These are phyloP conservation scores for Platanus orientalis DNA, from an alignment of 164 flowering plant species.

Conservation along the genomic window DNA sequence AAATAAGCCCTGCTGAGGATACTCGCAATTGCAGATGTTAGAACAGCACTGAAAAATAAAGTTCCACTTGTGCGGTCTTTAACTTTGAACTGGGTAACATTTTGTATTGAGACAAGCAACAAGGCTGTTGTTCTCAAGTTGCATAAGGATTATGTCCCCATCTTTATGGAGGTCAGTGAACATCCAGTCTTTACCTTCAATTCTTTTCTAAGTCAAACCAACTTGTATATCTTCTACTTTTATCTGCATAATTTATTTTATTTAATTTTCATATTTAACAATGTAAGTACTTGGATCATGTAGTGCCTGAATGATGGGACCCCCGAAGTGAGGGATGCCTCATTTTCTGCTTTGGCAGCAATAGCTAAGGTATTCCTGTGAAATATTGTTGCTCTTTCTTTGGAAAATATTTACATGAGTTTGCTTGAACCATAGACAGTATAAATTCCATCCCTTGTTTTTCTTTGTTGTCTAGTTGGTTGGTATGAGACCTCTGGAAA, in stretches of 20 bases:
- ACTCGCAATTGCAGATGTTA: conserved; percentile 59
- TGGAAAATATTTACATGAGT: neutral
- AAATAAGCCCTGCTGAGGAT: neutral
- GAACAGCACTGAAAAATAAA: conserved; percentile 82
- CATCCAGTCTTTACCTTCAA: neutral
- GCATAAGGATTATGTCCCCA: conserved; percentile 96
- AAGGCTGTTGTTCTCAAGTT: conserved; percentile 78
- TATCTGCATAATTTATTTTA: neutral
- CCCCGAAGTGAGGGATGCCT: conserved; percentile 97
- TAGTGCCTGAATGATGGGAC: conserved; percentile 97
- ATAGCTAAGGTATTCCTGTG: conserved; percentile 70
- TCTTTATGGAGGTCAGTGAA: conserved; percentile 93
- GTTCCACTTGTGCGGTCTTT: conserved; percentile 97
- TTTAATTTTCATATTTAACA: neutral
- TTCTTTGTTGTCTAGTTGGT: conserved; percentile 48
- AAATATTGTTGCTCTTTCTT: neutral
- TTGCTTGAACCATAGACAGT: neutral
- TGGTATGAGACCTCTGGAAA: conserved; percentile 96
- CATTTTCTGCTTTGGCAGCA: conserved; percentile 92
- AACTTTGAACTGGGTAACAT: conserved; percentile 91
- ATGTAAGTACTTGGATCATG: conserved; percentile 14
- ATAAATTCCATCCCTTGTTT: neutral
- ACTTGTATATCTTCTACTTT: neutral
- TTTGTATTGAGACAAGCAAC: conserved; percentile 88
- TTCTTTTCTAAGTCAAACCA: neutral